Evolutionary conservation across 75 land plant genomes (phyloP).

Genomic region (Pinus taeda): DNA sequence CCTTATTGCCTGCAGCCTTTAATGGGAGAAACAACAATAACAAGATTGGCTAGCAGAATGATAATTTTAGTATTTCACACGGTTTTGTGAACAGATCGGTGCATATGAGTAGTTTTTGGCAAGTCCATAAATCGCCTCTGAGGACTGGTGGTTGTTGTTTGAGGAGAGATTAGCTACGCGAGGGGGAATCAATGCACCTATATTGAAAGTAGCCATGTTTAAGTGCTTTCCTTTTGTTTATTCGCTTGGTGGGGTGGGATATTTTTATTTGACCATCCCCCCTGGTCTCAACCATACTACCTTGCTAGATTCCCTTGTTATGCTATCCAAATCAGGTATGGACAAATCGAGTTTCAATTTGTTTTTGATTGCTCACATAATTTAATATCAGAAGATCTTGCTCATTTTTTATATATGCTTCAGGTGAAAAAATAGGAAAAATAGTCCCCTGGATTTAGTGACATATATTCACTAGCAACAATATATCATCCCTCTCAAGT

Average conservation of each 20-base stretch:
- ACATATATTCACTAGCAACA: slow-evolving; percentile 77
- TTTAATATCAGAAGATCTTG: slow-evolving; percentile 74
- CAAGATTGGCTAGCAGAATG: background rate
- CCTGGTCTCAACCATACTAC: too few species aligned
- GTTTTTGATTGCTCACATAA: slow-evolving; percentile 64
- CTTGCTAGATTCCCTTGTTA: too few species aligned
- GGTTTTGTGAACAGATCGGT: background rate
- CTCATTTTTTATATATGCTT: slow-evolving; percentile 80
- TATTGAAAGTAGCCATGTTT: slow-evolving; percentile 35
- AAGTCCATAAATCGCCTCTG: too few species aligned
- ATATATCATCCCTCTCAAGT: slow-evolving; percentile 85
- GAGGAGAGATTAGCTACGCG: slow-evolving; percentile 60
- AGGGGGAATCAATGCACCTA: slow-evolving; percentile 53
- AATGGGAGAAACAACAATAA: background rate
- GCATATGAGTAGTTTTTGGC: background rate
- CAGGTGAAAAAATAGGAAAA: slow-evolving; percentile 94
- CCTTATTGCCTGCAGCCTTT: background rate
- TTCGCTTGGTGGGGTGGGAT: slow-evolving; percentile 18
- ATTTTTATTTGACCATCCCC: slow-evolving; percentile 57
- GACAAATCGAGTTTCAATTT: too few species aligned
- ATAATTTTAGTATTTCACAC: too few species aligned
- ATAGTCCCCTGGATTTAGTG: slow-evolving; percentile 87
- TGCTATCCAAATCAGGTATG: slow-evolving; percentile 61
- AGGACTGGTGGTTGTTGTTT: slow-evolving; percentile 31
- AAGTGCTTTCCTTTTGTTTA: slow-evolving; percentile 17